Evolutionary conservation across 768 basidiomycete genomes (phyloP).

Genomic region (Kwoniella dendrophila): DNA sequence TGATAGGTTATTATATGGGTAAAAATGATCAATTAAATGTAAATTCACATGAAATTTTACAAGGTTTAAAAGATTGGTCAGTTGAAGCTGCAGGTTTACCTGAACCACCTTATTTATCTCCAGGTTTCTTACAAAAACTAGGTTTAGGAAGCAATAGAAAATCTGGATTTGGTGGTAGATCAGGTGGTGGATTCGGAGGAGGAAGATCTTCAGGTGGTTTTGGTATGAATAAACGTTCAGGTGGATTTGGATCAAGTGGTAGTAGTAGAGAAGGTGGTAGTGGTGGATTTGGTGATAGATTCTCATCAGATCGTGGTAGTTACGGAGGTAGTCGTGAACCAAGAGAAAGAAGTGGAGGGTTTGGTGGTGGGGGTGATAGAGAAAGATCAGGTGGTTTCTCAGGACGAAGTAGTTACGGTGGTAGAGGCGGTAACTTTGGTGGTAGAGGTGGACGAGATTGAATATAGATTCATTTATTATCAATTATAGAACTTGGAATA

Average conservation of each 20-base stretch:
- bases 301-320: constrained; percentile 1
- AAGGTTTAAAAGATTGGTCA: constrained; percentile 68
- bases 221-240: not conserved
- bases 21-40: constrained; percentile 62
- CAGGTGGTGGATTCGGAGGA: constrained; percentile 24
- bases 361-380: constrained; percentile 5
- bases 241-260: not conserved
- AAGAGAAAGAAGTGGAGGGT: constrained; percentile 9
- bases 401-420: not conserved
- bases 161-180: constrained; percentile 19
- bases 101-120: constrained; percentile 62
- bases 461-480: too few species aligned
- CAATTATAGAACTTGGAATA: too few species aligned
- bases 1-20: constrained; percentile 72
- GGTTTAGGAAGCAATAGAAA: constrained; percentile 53
- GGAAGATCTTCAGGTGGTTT: constrained; percentile 6
- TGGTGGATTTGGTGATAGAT: constrained; percentile 12
- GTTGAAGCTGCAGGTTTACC: constrained; percentile 63
- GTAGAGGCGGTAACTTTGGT: not conserved
- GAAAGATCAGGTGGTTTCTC: constrained; percentile 1
- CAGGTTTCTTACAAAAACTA: constrained; percentile 60
- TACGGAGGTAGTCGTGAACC: not conserved
- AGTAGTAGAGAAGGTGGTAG: not conserved
- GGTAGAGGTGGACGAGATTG: constrained; percentile 4
- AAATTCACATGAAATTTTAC: constrained; percentile 59